A percentile compares a stretch with the other conserved stretches of the same genome.
These are phyloP conservation scores for Alternaria ethzedia DNA, from an alignment of 2,329 filamentous ascomycete genomes.

Conservation along the genomic window DNA sequence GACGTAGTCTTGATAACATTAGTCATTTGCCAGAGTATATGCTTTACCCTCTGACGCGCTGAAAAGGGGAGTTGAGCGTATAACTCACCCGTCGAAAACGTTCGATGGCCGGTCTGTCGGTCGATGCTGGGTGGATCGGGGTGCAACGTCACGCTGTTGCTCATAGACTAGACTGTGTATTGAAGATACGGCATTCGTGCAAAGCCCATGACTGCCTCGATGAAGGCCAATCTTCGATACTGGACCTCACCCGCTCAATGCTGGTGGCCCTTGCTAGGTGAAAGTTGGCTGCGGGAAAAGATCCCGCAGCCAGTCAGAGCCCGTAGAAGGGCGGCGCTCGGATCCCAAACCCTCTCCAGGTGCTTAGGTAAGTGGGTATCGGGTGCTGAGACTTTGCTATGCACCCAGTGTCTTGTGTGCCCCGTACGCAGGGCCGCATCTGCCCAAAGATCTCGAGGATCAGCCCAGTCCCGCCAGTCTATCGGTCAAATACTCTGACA, in stretches of 20 bases:
- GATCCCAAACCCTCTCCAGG: background rate
- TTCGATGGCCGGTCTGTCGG: slow-evolving; percentile 1
- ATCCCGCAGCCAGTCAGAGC: slow-evolving; percentile 11
- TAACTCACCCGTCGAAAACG: slow-evolving; percentile 4
- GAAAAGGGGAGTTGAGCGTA: slow-evolving; percentile 3
- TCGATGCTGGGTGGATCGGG: background rate
- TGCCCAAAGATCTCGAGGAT: background rate
- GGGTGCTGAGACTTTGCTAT: background rate
- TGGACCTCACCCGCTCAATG: slow-evolving; percentile 6
- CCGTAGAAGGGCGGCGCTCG: background rate
- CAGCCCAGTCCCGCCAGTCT: background rate
- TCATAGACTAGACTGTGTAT: background rate
- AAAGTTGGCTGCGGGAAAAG: slow-evolving; percentile 4
- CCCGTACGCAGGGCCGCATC: background rate
- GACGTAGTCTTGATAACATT: slow-evolving; percentile 7
- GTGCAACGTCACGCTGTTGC: slow-evolving; percentile 5
- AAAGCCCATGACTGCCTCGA: background rate
- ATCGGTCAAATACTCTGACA: slow-evolving; percentile 1
- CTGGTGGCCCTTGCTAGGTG: slow-evolving; percentile 4
- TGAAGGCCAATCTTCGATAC: background rate
- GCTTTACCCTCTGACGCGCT: slow-evolving; percentile 1
- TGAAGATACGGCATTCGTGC: background rate
- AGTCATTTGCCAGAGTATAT: slow-evolving; percentile 7
- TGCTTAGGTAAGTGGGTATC: background rate
- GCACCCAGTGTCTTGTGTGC: background rate